These are phyloP conservation scores for Alternaria triticimaculans DNA, from an alignment of 2,329 filamentous ascomycete species.

Conservation along the genomic window DNA sequence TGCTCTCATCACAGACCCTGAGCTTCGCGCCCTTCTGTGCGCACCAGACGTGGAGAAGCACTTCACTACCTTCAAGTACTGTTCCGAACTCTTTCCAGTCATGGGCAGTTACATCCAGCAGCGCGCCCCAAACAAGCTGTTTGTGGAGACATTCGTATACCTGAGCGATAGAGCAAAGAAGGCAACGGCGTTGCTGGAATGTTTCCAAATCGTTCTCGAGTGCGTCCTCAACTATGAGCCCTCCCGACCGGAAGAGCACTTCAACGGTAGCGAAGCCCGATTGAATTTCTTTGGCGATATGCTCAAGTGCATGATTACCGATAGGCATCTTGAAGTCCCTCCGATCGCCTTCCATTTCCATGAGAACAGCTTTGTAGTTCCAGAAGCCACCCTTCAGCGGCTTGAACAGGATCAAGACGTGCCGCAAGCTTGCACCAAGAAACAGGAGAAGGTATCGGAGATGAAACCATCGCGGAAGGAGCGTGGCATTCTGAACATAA, in stretches of 20 bases:
- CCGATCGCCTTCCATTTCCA: neutral
- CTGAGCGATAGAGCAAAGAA: neutral
- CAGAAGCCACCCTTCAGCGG: neutral
- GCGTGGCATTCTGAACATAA: neutral
- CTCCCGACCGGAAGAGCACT: neutral
- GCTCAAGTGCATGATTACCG: neutral
- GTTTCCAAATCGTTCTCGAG: neutral
- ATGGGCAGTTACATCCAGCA: neutral
- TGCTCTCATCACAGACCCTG: neutral
- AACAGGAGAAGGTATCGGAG: neutral
- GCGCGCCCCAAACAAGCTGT: neutral
- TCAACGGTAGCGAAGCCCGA: neutral
- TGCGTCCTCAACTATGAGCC: neutral
- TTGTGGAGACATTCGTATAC: neutral
- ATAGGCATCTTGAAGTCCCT: neutral
- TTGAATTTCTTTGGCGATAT: neutral
- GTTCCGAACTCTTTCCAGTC: neutral
- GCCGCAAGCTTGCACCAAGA: neutral
- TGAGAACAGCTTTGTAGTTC: neutral
- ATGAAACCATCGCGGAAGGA: neutral
- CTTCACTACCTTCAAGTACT: neutral
- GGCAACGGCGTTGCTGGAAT: neutral
- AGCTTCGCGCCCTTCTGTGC: neutral
- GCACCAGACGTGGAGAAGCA: neutral
- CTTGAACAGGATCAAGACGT: neutral